Conservation (phyloP, 176 grass and related monocot genomes). For the Pharus latifolius region DNA sequence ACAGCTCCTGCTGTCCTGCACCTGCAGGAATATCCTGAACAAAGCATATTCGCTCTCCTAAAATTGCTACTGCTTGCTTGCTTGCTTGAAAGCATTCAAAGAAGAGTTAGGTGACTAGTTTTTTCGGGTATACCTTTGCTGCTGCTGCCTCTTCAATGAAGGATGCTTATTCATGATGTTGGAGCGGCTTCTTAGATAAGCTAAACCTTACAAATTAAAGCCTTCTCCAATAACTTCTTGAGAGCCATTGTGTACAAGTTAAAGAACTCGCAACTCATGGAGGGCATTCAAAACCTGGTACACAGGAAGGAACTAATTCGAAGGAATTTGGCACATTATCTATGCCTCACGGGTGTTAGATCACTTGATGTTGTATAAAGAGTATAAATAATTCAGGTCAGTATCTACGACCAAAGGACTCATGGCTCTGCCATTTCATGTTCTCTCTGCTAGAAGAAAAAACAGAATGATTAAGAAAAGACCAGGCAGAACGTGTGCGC, state of each 20-base stretch:
- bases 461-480: conserved; percentile 37
- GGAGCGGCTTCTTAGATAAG: no score
- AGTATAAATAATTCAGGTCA: neutral
- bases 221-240: no score
- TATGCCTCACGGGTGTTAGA: neutral
- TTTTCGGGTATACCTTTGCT: neutral
- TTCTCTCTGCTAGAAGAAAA: neutral
- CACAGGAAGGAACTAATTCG: neutral
- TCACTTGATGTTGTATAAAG: conserved; percentile 2
- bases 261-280: no score
- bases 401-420: neutral
- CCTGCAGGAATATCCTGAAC: conserved; percentile 15
- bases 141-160: no score
- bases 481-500: conserved; percentile 34
- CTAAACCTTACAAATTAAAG: no score
- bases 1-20: conserved; percentile 17
- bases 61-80: neutral
- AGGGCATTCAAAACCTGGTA: no score
- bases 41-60: conserved; percentile 1
- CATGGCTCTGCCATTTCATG: neutral
- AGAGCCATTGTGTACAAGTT: no score
- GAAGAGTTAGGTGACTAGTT: neutral
- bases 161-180: no score
- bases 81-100: neutral
- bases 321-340: neutral